Conservation (phyloP, 2,329 filamentous ascomycete species). For the Septoria linicola region DNA sequence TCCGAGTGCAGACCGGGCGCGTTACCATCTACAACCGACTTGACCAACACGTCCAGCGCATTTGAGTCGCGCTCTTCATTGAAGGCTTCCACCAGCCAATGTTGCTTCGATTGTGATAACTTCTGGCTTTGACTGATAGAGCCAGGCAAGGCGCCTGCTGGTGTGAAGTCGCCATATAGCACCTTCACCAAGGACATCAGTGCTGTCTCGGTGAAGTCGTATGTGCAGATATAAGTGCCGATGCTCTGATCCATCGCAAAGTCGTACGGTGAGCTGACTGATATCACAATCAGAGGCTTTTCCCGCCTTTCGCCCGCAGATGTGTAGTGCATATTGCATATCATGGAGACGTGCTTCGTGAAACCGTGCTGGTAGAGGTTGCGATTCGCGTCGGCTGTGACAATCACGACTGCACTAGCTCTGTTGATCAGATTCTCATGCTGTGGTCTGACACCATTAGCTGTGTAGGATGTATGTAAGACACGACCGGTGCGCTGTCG, state of each 20-base stretch:
- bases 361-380: slow-evolving; percentile 94
- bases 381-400: slow-evolving; percentile 90
- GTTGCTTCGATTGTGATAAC: slow-evolving; percentile 81
- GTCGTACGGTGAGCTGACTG: slow-evolving; percentile 93
- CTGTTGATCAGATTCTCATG: slow-evolving; percentile 91
- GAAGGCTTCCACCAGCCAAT: slow-evolving; percentile 91
- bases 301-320: slow-evolving; percentile 69
- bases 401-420: slow-evolving; percentile 81
- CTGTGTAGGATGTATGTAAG: slow-evolving; percentile 91
- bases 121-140: slow-evolving; percentile 86
- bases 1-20: slow-evolving; percentile 67
- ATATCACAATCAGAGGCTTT: slow-evolving; percentile 86
- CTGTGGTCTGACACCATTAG: slow-evolving; percentile 85
- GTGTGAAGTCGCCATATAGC: slow-evolving; percentile 71
- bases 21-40: slow-evolving; percentile 64
- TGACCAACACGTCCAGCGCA: slow-evolving; percentile 73
- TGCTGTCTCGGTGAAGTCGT: slow-evolving; percentile 92
- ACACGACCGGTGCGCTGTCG: slow-evolving; percentile 81
- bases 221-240: slow-evolving; percentile 90
- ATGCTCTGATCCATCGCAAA: slow-evolving; percentile 91
- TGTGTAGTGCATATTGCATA: slow-evolving; percentile 76
- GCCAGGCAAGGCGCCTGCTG: slow-evolving; percentile 60
- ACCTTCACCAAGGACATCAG: slow-evolving; percentile 80
- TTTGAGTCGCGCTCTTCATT: slow-evolving; percentile 73
- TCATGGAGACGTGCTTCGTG: slow-evolving; percentile 93